These are phyloP conservation scores for Podila verticillata DNA, from an alignment of 192 early-diverging fungal genomes.

Conservation along the genomic window DNA sequence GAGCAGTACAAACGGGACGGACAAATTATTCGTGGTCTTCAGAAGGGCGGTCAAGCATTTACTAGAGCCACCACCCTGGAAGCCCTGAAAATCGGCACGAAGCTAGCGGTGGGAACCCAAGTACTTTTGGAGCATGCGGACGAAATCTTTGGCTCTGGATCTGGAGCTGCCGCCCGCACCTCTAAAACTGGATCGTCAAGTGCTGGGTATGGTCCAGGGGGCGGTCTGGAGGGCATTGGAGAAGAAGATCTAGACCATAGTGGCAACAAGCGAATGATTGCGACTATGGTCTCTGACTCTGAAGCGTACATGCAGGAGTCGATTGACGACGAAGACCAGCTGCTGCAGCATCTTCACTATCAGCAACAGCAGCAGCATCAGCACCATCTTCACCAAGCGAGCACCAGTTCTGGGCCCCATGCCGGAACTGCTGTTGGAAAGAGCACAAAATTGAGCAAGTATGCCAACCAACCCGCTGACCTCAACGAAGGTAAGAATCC, in stretches of 20 bases:
- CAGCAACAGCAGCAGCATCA: slow-evolving; percentile 22
- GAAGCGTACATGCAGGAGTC: slow-evolving; percentile 49
- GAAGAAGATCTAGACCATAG: neutral
- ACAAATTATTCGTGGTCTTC: slow-evolving; percentile 84
- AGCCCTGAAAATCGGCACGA: slow-evolving; percentile 87
- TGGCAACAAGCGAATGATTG: slow-evolving; percentile 29
- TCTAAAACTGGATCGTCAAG: slow-evolving; percentile 38
- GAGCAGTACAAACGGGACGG: slow-evolving; percentile 96
- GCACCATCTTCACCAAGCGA: neutral
- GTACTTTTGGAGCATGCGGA: slow-evolving; percentile 91
- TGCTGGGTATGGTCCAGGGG: slow-evolving; percentile 16
- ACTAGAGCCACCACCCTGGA: slow-evolving; percentile 90
- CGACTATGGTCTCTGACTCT: slow-evolving; percentile 44
- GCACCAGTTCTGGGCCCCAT: neutral
- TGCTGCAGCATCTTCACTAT: slow-evolving; percentile 33
- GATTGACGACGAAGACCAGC: slow-evolving; percentile 41
- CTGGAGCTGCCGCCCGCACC: slow-evolving; percentile 44
- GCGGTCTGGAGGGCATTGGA: slow-evolving; percentile 10
- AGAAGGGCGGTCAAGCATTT: slow-evolving; percentile 90
- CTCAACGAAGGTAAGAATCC: slow-evolving; percentile 69
- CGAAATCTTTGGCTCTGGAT: slow-evolving; percentile 68
- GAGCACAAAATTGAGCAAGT: slow-evolving; percentile 71
- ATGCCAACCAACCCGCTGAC: slow-evolving; percentile 86
- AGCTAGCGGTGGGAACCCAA: slow-evolving; percentile 90
- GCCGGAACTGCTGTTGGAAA: slow-evolving; percentile 17